phyloP scores from a whole-genome alignment of 2,329 filamentous ascomycete genomes.

The Lachnum nothofagi region DNA sequence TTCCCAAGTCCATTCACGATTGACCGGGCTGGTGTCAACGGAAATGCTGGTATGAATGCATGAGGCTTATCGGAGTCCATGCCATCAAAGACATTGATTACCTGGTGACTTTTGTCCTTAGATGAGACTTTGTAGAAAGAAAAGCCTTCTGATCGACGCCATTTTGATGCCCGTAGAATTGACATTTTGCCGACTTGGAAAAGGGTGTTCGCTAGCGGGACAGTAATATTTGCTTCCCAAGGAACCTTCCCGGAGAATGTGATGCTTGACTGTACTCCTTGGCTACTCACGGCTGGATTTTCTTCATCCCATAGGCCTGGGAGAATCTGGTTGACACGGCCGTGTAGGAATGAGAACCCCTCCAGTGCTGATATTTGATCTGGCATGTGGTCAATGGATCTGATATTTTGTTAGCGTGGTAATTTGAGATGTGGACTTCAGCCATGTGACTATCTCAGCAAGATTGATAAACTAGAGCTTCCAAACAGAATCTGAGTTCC shows the following conservation, averaged over 20 bases:
- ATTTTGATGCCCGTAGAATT: slow-evolving; percentile 48
- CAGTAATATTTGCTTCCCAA: slow-evolving; percentile 23
- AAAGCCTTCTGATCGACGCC: slow-evolving; percentile 27
- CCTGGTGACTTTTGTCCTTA: slow-evolving; percentile 17
- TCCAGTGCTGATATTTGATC: slow-evolving; percentile 22
- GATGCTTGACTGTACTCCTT: slow-evolving; percentile 19
- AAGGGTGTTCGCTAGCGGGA: slow-evolving; percentile 72
- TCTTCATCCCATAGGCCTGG: slow-evolving; percentile 41
- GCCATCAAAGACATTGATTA: slow-evolving; percentile 14
- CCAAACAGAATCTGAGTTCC: too few relatives aligned
- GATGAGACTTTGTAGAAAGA: slow-evolving; percentile 11
- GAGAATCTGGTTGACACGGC: slow-evolving; percentile 38
- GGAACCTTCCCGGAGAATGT: slow-evolving; percentile 16
- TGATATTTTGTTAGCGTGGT: too few relatives aligned
- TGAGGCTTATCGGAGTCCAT: slow-evolving; percentile 1
- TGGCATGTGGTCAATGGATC: not conserved
- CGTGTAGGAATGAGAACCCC: slow-evolving; percentile 51
- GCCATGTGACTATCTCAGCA: too few relatives aligned
- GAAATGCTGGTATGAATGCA: slow-evolving; percentile 46
- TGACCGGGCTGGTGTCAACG: slow-evolving; percentile 57
- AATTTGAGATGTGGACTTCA: too few relatives aligned
- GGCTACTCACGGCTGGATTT: not conserved
- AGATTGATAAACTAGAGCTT: too few relatives aligned
- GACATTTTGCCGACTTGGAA: slow-evolving; percentile 65
- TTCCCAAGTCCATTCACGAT: slow-evolving; percentile 70